These are phyloP conservation scores for Phytophthora sansomeana DNA, from an alignment of 352 stramenopile genomes.

Conservation along the genomic window DNA sequence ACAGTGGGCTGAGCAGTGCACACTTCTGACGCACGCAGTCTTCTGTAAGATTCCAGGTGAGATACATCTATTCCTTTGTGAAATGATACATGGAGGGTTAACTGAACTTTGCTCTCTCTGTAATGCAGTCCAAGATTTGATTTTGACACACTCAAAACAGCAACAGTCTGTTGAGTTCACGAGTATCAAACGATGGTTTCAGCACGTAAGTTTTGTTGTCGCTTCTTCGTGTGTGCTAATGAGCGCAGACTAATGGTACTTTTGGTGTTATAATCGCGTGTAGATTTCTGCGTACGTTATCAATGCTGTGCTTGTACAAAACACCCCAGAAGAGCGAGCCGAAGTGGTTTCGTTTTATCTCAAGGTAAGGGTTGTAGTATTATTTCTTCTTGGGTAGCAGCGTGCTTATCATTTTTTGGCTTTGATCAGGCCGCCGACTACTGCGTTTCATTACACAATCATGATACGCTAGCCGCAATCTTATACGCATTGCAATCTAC, in stretches of 20 bases:
- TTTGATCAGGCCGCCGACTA: slow-evolving; percentile 67
- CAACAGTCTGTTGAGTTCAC: slow-evolving; percentile 65
- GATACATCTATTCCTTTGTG: background rate
- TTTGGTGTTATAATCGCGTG: background rate
- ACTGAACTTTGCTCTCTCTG: slow-evolving; percentile 2
- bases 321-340: slow-evolving; percentile 65
- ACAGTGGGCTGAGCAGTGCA: slow-evolving; percentile 80
- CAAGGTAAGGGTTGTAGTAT: slow-evolving; percentile 40
- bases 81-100: background rate
- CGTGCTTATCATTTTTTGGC: slow-evolving; percentile 4
- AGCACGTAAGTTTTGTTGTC: slow-evolving; percentile 63
- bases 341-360: slow-evolving; percentile 86
- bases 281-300: slow-evolving; percentile 86
- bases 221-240: background rate
- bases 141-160: slow-evolving; percentile 58
- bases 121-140: slow-evolving; percentile 78
- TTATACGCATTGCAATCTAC: slow-evolving; percentile 89
- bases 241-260: slow-evolving; percentile 1
- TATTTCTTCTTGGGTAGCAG: background rate
- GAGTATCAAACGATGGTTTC: slow-evolving; percentile 82
- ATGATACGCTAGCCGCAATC: slow-evolving; percentile 85
- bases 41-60: slow-evolving; percentile 84
- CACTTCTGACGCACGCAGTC: slow-evolving; percentile 78
- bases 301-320: slow-evolving; percentile 81
- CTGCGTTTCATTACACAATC: slow-evolving; percentile 80